phyloP scores from a whole-genome alignment of 371 early-diverging fungal genomes.

The Smittium culicis region DNA sequence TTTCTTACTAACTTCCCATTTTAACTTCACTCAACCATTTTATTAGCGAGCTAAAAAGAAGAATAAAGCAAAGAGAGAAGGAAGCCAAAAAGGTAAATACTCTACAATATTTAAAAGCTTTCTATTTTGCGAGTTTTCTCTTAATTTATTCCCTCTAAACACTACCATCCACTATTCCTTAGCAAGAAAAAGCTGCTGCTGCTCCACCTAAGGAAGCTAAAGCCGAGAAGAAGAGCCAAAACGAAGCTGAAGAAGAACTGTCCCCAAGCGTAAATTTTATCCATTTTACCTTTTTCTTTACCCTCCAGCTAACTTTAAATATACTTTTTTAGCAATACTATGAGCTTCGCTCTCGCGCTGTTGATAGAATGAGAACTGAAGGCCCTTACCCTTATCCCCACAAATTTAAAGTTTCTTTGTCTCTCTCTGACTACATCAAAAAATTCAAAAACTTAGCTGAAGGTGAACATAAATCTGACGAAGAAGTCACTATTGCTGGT shows the following conservation, averaged over 20 bases:
- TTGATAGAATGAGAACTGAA: constrained; percentile 63
- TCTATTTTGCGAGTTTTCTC: too few relatives aligned
- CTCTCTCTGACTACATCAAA: constrained; percentile 69
- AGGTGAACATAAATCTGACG: constrained; percentile 48
- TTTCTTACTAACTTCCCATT: not conserved
- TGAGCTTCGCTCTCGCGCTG: constrained; percentile 78
- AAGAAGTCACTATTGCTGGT: constrained; percentile 62
- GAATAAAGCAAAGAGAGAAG: constrained; percentile 75
- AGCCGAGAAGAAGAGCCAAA: constrained; percentile 33
- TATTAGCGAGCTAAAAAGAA: constrained; percentile 77
- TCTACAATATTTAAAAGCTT: not conserved
- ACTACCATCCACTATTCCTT: not conserved
- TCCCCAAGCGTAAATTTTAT: constrained; percentile 21
- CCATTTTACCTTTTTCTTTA: not conserved
- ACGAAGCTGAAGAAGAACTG: constrained; percentile 38
- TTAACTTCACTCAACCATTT: not conserved
- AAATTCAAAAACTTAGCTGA: constrained; percentile 58
- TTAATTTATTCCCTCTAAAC: too few relatives aligned
- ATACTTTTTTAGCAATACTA: constrained; percentile 72
- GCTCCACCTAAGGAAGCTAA: constrained; percentile 33
- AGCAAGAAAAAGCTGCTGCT: constrained; percentile 35
- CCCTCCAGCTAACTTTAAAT: not conserved
- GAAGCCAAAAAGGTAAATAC: constrained; percentile 49
- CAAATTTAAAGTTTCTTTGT: constrained; percentile 87
- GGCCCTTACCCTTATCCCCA: constrained; percentile 89